Base-by-base conservation (phyloP, 208 protist species). In the Acanthamoeba sp. region DNA sequence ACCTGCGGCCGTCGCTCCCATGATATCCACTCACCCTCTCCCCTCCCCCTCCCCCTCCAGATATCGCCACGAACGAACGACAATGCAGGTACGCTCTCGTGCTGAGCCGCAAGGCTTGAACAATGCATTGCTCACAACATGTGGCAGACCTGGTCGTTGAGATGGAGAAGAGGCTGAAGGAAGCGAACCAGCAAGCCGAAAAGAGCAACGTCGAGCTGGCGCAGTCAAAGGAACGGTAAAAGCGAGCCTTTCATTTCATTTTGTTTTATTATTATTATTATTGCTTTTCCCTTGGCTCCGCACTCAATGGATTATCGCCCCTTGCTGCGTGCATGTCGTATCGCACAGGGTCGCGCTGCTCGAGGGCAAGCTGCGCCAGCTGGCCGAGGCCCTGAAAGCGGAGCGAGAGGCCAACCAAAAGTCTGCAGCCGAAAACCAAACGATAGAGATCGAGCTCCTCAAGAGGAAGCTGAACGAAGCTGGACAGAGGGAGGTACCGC, bases 111-210 rank as follows among this genome's bases (percentile, higher is more conserved):
- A n/a, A n/a, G n/a, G n/a, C n/a, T n/a, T n/a, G n/a, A n/a, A n/a
- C n/a, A n/a, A n/a, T n/a, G n/a, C n/a, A n/a, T n/a, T n/a, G n/a
- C 52, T 59, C 18, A 59, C 52, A 20, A 12, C 52, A 27, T 27
- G 16, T 12, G 59, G 34, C 71, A 80, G 71, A 80, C 32, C 22
- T 80, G 71, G 34, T 80, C 12, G 20, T 45, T 27, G 71, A 80
- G 34, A 80, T 80, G 71, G 71, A 80, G 71, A 80, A 80, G 71
- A 80, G n/a, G 38, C 71, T 80, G 36, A 80, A 80, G 71, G 71
- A 80, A 45, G 71, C 71, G 22, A 80, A 80, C 34, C 36, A 80
- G 38, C 36, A 38, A 24, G 71, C 71, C 7, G 71, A 80, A 7
- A 38, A 80, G 71, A 80, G 71, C 38, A 38, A 48, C 22, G 9